phyloP scores from a whole-genome alignment of 805 yeast genomes.

The Yamadazyma insecticola region DNA sequence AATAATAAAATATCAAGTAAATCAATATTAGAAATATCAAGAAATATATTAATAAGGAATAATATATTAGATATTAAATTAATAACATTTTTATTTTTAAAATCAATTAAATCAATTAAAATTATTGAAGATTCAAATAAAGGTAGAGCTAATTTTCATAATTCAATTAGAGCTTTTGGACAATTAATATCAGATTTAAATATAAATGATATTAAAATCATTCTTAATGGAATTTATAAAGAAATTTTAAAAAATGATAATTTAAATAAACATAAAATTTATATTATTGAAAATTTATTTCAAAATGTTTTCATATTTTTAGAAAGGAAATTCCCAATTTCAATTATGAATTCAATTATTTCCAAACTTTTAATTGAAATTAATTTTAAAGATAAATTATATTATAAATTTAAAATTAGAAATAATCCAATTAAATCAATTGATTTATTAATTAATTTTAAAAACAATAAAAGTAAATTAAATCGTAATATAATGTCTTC shows the following conservation, averaged over 20 bases:
- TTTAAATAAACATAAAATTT: conserved; percentile 10
- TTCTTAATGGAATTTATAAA: conserved; percentile 13
- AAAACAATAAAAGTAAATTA: conserved; percentile 16
- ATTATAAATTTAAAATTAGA: conserved; percentile 3
- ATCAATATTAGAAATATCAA: conserved; percentile 7
- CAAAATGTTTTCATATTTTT: conserved; percentile 7
- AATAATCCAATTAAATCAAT: conserved; percentile 23
- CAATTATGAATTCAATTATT: not conserved
- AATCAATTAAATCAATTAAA: conserved; percentile 1
- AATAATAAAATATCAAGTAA: conserved; percentile 1
- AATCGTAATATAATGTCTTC: conserved; percentile 9
- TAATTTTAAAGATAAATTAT: not conserved
- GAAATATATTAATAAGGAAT: conserved; percentile 10
- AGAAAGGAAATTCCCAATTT: conserved; percentile 7
- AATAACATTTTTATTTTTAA: conserved; percentile 1
- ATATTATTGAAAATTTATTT: conserved; percentile 3
- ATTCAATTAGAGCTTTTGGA: conserved; percentile 22
- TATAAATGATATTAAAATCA: conserved; percentile 11
- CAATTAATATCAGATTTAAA: conserved; percentile 24
- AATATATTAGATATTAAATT: conserved; percentile 7
- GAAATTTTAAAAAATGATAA: not conserved
- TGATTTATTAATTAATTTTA: conserved; percentile 18
- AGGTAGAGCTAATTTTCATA: conserved; percentile 23
- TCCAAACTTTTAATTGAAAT: not conserved
- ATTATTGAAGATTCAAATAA: conserved; percentile 7